These are phyloP conservation scores for Forsythia suspensa DNA, from an alignment of 257 asterid species.

Conservation along the genomic window DNA sequence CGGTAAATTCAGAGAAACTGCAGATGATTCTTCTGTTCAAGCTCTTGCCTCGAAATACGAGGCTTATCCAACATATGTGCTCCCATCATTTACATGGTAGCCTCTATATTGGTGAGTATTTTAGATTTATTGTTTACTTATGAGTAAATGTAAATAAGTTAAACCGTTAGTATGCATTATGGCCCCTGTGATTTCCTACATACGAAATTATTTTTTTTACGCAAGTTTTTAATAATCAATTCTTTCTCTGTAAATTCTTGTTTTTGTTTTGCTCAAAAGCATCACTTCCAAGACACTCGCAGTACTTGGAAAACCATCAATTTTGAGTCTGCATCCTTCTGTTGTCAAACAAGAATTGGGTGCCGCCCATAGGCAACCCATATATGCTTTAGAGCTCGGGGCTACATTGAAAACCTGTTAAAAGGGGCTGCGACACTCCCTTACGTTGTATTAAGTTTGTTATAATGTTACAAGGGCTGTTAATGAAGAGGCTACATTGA, in stretches of 20 bases:
- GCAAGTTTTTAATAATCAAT: neutral
- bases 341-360: neutral
- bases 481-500: neutral
- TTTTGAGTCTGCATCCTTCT: neutral
- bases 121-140: neutral
- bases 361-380: neutral
- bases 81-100: conserved; percentile 89
- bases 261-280: neutral
- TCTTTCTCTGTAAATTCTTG: neutral
- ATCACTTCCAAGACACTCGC: neutral
- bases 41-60: conserved; percentile 60
- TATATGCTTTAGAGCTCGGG: neutral
- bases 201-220: neutral
- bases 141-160: neutral
- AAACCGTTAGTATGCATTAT: conserved; percentile 44
- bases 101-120: conserved; percentile 20
- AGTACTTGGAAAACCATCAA: neutral
- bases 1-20: conserved; percentile 62
- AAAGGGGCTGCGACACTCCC: neutral
- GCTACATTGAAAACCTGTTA: neutral
- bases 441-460: neutral
- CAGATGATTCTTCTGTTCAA: conserved; percentile 46
- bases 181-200: conserved; percentile 4
- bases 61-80: conserved; percentile 75
- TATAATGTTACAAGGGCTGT: neutral